A percentile compares a stretch with the other conserved stretches of the same genome.
Evolutionary conservation across 192 early-diverging fungal genomes (phyloP).

Genomic region (Entophlyctis luteolus): DNA sequence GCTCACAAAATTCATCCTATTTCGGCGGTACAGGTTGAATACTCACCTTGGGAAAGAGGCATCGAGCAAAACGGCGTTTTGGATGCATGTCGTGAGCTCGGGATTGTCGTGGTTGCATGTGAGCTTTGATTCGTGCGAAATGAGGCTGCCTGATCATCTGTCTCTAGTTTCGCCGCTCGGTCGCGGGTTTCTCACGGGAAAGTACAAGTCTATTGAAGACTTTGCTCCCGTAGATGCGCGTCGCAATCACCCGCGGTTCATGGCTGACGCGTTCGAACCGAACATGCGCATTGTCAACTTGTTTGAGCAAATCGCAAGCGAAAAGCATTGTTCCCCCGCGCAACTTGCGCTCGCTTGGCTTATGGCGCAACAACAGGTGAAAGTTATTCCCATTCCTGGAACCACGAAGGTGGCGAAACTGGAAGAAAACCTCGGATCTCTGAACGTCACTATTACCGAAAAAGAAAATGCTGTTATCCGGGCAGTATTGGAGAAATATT

Average conservation of each 20-base stretch:
- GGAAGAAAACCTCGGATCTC: slow-evolving; percentile 31
- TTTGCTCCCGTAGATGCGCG: slow-evolving; percentile 50
- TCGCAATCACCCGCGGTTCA: slow-evolving; percentile 48
- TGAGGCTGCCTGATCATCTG: neutral
- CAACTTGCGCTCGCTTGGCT: slow-evolving; percentile 63
- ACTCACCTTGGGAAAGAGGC: slow-evolving; percentile 48
- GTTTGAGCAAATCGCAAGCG: slow-evolving; percentile 43
- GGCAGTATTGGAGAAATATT: neutral
- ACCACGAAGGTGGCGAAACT: slow-evolving; percentile 41
- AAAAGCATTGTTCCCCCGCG: slow-evolving; percentile 40
- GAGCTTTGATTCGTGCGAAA: neutral
- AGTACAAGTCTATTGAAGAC: slow-evolving; percentile 51
- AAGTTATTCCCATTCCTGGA: slow-evolving; percentile 56
- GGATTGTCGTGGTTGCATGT: slow-evolving; percentile 51
- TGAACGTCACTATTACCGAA: slow-evolving; percentile 20
- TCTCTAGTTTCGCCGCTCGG: slow-evolving; percentile 60
- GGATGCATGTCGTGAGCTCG: slow-evolving; percentile 64
- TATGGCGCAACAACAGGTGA: slow-evolving; percentile 38
- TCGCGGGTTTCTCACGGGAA: slow-evolving; percentile 62
- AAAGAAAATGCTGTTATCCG: slow-evolving; percentile 30
- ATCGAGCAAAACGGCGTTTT: slow-evolving; percentile 64
- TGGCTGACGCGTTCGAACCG: slow-evolving; percentile 46
- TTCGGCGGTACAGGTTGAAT: slow-evolving; percentile 42
- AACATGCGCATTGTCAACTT: slow-evolving; percentile 58
- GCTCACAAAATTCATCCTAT: slow-evolving; percentile 65